These are phyloP conservation scores for Boletus rubroflammeus DNA, from an alignment of 768 basidiomycete species.

Conservation along the genomic window DNA sequence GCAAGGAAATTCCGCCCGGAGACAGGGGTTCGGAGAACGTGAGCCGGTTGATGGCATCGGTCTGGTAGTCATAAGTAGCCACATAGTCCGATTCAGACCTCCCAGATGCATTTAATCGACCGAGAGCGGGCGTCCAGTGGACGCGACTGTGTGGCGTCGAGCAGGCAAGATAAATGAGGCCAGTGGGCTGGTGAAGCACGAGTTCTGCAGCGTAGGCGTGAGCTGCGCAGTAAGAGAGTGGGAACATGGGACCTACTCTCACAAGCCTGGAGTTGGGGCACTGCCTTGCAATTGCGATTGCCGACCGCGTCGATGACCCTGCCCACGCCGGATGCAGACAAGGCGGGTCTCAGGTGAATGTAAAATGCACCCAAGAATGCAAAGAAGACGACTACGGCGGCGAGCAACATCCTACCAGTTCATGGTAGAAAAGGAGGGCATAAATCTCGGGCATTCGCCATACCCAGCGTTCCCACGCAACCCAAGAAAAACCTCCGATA, in stretches of 20 bases:
- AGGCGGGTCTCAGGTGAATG: slow-evolving; percentile 45
- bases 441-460: too few species aligned
- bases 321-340: slow-evolving; percentile 42
- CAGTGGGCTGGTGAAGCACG: slow-evolving; percentile 54
- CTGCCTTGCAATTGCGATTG: slow-evolving; percentile 44
- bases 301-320: slow-evolving; percentile 44
- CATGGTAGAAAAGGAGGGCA: neutral
- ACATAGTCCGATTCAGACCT: slow-evolving; percentile 49
- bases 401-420: neutral
- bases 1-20: slow-evolving; percentile 45
- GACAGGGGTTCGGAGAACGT: slow-evolving; percentile 37
- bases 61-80: slow-evolving; percentile 53
- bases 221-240: neutral
- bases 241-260: slow-evolving; percentile 46
- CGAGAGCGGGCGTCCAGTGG: slow-evolving; percentile 50
- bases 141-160: slow-evolving; percentile 46
- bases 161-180: slow-evolving; percentile 61
- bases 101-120: slow-evolving; percentile 34
- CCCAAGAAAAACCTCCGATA: too few species aligned
- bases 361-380: slow-evolving; percentile 45
- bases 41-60: slow-evolving; percentile 45
- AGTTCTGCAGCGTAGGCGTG: slow-evolving; percentile 40
- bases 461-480: too few species aligned
- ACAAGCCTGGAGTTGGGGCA: slow-evolving; percentile 60
- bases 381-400: slow-evolving; percentile 26